These are phyloP conservation scores for Yamadazyma tumulicola DNA, from an alignment of 805 yeast genomes.

Conservation along the genomic window DNA sequence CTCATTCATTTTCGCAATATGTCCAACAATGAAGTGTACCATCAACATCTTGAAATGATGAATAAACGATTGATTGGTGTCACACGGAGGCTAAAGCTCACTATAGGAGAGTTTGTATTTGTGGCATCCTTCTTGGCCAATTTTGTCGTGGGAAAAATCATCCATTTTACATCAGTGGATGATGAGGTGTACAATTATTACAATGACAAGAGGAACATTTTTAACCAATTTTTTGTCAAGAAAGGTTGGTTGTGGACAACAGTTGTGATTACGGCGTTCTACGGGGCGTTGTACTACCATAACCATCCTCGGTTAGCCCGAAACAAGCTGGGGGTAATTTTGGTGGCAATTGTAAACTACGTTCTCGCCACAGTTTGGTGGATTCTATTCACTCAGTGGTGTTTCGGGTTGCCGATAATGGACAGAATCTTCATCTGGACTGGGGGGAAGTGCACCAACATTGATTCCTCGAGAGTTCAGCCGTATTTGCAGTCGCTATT, in stretches of 20 bases:
- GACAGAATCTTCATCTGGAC: constrained; percentile 74
- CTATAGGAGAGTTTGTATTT: constrained; percentile 24
- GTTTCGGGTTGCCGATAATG: constrained; percentile 82
- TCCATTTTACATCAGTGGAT: constrained; percentile 40
- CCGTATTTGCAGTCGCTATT: neutral
- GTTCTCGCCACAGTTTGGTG: constrained; percentile 69
- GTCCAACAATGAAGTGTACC: constrained; percentile 4
- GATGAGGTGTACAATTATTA: constrained; percentile 49
- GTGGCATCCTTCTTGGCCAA: constrained; percentile 35
- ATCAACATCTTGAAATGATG: constrained; percentile 4
- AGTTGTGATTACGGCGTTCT: constrained; percentile 24
- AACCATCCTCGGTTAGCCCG: constrained; percentile 9
- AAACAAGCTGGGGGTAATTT: constrained; percentile 8
- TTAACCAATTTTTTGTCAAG: constrained; percentile 77
- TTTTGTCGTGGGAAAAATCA: constrained; percentile 49
- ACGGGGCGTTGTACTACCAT: constrained; percentile 13
- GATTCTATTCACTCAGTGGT: constrained; percentile 85
- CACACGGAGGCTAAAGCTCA: constrained; percentile 1
- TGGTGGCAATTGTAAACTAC: constrained; percentile 40
- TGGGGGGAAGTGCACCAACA: constrained; percentile 71
- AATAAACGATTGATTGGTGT: neutral
- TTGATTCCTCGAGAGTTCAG: constrained; percentile 12
- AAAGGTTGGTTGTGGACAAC: constrained; percentile 92
- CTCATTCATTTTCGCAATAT: too few relatives aligned
- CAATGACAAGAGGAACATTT: constrained; percentile 61